Percentiles rank a stretch among this genome's conserved stretches.
These are phyloP conservation scores for Eremomyces bilateralis DNA, from an alignment of 495 filamentous ascomycete genomes.

Conservation along the genomic window DNA sequence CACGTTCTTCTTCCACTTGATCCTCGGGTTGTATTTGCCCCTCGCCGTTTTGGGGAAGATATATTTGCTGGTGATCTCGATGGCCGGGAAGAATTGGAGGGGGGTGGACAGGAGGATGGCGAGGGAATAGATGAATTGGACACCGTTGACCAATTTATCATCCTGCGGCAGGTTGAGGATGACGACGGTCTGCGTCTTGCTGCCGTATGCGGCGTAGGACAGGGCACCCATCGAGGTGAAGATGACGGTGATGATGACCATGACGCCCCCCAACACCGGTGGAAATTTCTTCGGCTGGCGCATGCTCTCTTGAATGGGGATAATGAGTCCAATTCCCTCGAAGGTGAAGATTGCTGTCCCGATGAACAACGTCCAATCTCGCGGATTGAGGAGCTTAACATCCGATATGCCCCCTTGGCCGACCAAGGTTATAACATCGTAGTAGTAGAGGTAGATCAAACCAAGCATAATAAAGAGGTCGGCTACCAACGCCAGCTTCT, in stretches of 20 bases:
- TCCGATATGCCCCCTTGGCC: conserved; percentile 47
- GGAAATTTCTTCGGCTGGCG: conserved; percentile 71
- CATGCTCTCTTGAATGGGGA: conserved; percentile 97
- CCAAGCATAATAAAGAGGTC: conserved; percentile 88
- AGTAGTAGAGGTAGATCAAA: conserved; percentile 86
- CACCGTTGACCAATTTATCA: conserved; percentile 80
- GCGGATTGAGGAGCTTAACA: conserved; percentile 65
- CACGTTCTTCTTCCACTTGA: conserved; percentile 97
- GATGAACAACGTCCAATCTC: conserved; percentile 89
- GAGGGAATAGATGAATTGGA: conserved; percentile 86
- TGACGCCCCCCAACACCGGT: conserved; percentile 61
- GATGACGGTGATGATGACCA: conserved; percentile 81
- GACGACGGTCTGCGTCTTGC: conserved; percentile 83
- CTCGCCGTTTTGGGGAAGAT: conserved; percentile 57
- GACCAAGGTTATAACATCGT: conserved; percentile 69
- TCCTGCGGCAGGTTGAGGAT: conserved; percentile 93
- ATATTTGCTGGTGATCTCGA: conserved; percentile 53
- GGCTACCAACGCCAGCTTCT: conserved; percentile 59
- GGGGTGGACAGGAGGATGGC: conserved; percentile 89
- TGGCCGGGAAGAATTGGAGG: conserved; percentile 90
- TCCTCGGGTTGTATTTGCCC: conserved; percentile 88
- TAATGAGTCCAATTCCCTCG: conserved; percentile 94
- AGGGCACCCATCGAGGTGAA: conserved; percentile 82
- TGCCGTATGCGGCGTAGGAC: conserved; percentile 91
- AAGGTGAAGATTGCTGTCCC: conserved; percentile 98